Conservation (phyloP, 495 filamentous ascomycete genomes). For the Talaromyces wortmannii region DNA sequence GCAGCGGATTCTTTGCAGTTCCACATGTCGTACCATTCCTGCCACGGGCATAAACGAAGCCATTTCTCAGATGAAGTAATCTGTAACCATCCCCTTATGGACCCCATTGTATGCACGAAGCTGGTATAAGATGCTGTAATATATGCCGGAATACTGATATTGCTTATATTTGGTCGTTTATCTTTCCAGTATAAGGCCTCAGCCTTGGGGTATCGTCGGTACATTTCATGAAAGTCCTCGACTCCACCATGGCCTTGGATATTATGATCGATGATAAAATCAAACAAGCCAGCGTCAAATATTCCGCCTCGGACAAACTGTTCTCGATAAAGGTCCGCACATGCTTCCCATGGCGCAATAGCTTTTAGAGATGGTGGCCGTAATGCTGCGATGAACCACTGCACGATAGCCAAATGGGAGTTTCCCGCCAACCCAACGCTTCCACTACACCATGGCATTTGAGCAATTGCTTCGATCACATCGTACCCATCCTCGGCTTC, state of each 20-base stretch:
- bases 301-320: slow-evolving; percentile 26
- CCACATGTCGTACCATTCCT: slow-evolving; percentile 38
- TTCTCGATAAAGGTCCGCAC: slow-evolving; percentile 36
- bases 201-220: slow-evolving; percentile 10
- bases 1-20: slow-evolving; percentile 9
- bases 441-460: slow-evolving; percentile 37
- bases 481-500: slow-evolving; percentile 39
- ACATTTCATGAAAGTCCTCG: slow-evolving; percentile 26
- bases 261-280: slow-evolving; percentile 21
- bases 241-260: slow-evolving; percentile 16
- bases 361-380: slow-evolving; percentile 32
- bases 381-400: slow-evolving; percentile 32
- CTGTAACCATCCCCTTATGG: slow-evolving; percentile 26
- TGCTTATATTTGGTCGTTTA: slow-evolving; percentile 16
- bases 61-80: slow-evolving; percentile 18
- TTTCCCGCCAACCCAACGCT: slow-evolving; percentile 38
- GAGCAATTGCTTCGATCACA: slow-evolving; percentile 31
- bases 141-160: slow-evolving; percentile 18
- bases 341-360: slow-evolving; percentile 42
- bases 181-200: slow-evolving; percentile 19
- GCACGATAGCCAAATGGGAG: slow-evolving; percentile 25
- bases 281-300: slow-evolving; percentile 18
- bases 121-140: slow-evolving; percentile 20
- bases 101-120: slow-evolving; percentile 28
- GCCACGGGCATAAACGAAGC: slow-evolving; percentile 22